Percentiles rank a stretch among this genome's conserved stretches.
Evolutionary conservation across 2,329 filamentous ascomycete genomes (phyloP).

Genomic region (Aspergillus ruber): DNA sequence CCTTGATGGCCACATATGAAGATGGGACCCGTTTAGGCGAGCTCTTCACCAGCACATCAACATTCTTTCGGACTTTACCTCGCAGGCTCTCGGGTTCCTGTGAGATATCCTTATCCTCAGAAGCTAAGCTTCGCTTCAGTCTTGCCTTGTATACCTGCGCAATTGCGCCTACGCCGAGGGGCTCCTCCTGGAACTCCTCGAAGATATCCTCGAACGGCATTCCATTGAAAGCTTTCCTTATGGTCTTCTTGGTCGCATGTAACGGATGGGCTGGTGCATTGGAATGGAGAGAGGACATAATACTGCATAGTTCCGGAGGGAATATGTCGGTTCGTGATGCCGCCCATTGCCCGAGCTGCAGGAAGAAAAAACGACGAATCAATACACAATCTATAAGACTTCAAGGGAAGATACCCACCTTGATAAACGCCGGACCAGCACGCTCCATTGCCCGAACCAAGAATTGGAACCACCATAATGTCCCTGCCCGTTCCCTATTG

Average conservation of each 20-base stretch:
- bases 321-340: constrained; percentile 96
- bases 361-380: background rate
- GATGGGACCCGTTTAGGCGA: constrained; percentile 80
- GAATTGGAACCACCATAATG: constrained; percentile 91
- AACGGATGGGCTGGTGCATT: constrained; percentile 89
- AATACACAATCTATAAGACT: constrained; percentile 1
- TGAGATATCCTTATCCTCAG: constrained; percentile 51
- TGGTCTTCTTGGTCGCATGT: constrained; percentile 67
- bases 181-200: constrained; percentile 84
- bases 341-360: constrained; percentile 90
- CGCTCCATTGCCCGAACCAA: constrained; percentile 84
- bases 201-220: constrained; percentile 84
- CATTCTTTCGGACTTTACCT: constrained; percentile 68
- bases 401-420: constrained; percentile 49
- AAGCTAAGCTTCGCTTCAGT: constrained; percentile 70
- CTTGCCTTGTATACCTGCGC: constrained; percentile 97
- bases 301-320: constrained; percentile 79
- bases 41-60: constrained; percentile 81
- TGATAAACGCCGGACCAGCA: constrained; percentile 94
- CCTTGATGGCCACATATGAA: constrained; percentile 89
- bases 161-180: constrained; percentile 89
- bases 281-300: constrained; percentile 93
- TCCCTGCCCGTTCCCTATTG: constrained; percentile 71
- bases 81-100: constrained; percentile 53
- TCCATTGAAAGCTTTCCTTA: constrained; percentile 75